Conservation (phyloP, 257 asterid genomes). For the Plantago ovata region DNA sequence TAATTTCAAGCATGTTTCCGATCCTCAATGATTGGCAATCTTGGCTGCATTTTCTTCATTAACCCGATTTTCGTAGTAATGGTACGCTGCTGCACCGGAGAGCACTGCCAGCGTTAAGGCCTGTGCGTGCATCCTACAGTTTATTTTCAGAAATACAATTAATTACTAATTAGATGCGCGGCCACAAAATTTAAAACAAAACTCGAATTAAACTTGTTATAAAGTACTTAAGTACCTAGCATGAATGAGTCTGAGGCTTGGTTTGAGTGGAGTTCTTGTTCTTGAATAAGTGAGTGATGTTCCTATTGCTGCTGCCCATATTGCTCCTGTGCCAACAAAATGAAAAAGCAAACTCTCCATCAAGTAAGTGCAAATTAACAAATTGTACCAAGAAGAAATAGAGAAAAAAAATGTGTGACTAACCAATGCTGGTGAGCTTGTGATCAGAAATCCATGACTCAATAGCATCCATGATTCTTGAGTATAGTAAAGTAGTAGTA, state of each 20-base stretch:
- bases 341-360: not conserved
- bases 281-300: constrained; percentile 54
- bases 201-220: not conserved
- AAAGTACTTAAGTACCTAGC: too few relatives aligned
- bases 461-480: constrained; percentile 46
- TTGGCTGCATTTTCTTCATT: constrained; percentile 17
- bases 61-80: constrained; percentile 56
- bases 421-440: constrained; percentile 75
- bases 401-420: constrained; percentile 4
- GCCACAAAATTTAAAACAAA: too few relatives aligned
- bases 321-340: constrained; percentile 39
- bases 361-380: not conserved
- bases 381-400: not conserved
- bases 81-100: constrained; percentile 69
- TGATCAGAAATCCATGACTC: constrained; percentile 70
- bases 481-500: too few relatives aligned
- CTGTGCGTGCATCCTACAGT: constrained; percentile 77
- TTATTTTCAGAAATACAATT: not conserved
- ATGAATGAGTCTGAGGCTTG: constrained; percentile 74
- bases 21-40: too few relatives aligned
- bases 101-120: constrained; percentile 71
- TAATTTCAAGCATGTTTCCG: too few relatives aligned
- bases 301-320: constrained; percentile 77
- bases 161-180: not conserved
- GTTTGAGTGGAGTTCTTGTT: constrained; percentile 46